Evolutionary conservation across 1,139 yeast genomes (phyloP).

Genomic region (Martiniozyma asiatica): DNA sequence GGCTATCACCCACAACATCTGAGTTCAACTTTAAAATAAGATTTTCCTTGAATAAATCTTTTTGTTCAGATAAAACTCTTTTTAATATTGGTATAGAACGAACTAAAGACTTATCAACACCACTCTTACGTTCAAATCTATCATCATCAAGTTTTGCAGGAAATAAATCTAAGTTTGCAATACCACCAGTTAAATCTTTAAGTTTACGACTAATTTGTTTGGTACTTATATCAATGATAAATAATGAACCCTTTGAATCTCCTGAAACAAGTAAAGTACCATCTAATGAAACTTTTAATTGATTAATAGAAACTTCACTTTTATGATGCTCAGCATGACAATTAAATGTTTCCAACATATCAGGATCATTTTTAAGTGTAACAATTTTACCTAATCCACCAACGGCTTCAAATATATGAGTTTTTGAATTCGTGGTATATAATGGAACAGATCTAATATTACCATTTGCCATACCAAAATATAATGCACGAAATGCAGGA

Average conservation of each 20-base stretch:
- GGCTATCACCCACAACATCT: slow-evolving; percentile 1
- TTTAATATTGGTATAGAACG: slow-evolving; percentile 40
- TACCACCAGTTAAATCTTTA: slow-evolving; percentile 32
- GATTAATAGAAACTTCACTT: slow-evolving; percentile 28
- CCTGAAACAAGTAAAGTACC: slow-evolving; percentile 70
- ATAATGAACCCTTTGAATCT: slow-evolving; percentile 55
- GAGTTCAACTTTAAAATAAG: slow-evolving; percentile 20
- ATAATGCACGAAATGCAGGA: slow-evolving; percentile 68
- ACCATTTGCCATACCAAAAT: slow-evolving; percentile 62
- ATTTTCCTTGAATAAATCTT: slow-evolving; percentile 36
- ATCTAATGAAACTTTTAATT: slow-evolving; percentile 55
- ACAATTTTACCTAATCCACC: slow-evolving; percentile 46
- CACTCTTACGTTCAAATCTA: slow-evolving; percentile 17
- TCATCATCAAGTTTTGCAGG: slow-evolving; percentile 12
- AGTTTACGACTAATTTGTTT: slow-evolving; percentile 63
- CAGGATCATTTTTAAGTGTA: slow-evolving; percentile 39
- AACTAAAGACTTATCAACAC: slow-evolving; percentile 30
- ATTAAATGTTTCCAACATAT: slow-evolving; percentile 40
- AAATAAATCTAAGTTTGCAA: slow-evolving; percentile 16
- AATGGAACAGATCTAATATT: slow-evolving; percentile 44
- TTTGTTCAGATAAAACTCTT: slow-evolving; percentile 36
- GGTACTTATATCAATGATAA: slow-evolving; percentile 62
- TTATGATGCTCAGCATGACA: slow-evolving; percentile 30
- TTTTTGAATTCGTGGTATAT: slow-evolving; percentile 24
- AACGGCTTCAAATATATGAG: slow-evolving; percentile 35